These are phyloP conservation scores for Boletus pseudo-olivaceus DNA, from an alignment of 768 basidiomycete genomes.

Conservation along the genomic window DNA sequence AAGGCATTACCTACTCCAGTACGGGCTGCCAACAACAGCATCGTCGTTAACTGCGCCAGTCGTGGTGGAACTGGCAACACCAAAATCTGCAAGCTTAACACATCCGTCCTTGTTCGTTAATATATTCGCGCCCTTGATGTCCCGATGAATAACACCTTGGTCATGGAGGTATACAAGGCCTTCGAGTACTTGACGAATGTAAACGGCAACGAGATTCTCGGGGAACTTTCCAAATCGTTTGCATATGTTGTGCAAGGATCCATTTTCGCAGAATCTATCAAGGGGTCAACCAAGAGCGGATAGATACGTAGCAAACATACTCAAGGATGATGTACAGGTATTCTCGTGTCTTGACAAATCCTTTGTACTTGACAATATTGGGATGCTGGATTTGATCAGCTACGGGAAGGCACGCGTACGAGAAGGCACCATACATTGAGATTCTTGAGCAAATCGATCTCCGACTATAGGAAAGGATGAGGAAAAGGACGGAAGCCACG, in stretches of 20 bases:
- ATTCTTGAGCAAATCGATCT: slow-evolving; percentile 97
- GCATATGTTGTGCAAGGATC: slow-evolving; percentile 90
- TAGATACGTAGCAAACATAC: slow-evolving; percentile 39
- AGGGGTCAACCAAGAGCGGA: slow-evolving; percentile 6
- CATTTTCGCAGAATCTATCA: slow-evolving; percentile 92
- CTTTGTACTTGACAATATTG: slow-evolving; percentile 99
- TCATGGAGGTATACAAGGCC: slow-evolving; percentile 97
- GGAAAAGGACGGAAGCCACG: neutral
- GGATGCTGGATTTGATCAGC: slow-evolving; percentile 58
- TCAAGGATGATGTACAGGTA: slow-evolving; percentile 96
- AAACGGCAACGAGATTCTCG: slow-evolving; percentile 92
- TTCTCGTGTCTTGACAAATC: slow-evolving; percentile 92
- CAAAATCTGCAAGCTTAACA: slow-evolving; percentile 99
- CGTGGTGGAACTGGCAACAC: slow-evolving; percentile 81
- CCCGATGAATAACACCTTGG: slow-evolving; percentile 98
- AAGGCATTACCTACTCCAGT: slow-evolving; percentile 76
- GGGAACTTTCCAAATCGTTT: slow-evolving; percentile 99
- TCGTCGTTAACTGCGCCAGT: slow-evolving; percentile 76
- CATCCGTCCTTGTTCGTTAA: slow-evolving; percentile 98
- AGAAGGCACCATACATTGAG: slow-evolving; percentile 63
- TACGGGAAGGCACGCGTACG: neutral
- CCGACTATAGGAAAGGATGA: slow-evolving; percentile 54
- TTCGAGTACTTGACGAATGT: slow-evolving; percentile 93
- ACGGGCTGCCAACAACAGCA: slow-evolving; percentile 95
- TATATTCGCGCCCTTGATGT: slow-evolving; percentile 99